Base-by-base conservation (phyloP, 2,329 filamentous ascomycete genomes). In the Ceratocystis colombiana region DNA sequence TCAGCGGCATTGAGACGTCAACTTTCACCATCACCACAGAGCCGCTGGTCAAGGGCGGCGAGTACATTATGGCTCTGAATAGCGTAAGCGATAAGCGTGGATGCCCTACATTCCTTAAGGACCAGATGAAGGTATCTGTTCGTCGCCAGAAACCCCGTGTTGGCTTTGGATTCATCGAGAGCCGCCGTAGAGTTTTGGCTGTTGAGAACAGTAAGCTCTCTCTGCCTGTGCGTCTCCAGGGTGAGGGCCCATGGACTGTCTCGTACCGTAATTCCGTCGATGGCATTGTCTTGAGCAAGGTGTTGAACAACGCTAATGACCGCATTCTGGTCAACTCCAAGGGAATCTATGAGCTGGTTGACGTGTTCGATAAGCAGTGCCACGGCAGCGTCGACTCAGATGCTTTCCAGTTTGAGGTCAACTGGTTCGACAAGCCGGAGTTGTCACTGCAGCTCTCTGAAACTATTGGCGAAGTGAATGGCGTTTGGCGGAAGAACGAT, bases 81-180 rank as follows among this genome's bases (percentile, higher is more conserved):
- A 93, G 88, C 71, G 84, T 99, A 66, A 89, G 90, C 70, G 94
- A 99, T 73, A 87, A 83, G 73, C 88, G 89, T 66, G 88, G 87
- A 53, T 99, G 94, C 77, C 91, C 91, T 72, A 90, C 89, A 64
- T 88, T 88, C 73, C 76, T 97, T 66, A 88, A 94, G 71, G 88
- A 94, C 67, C 89, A 93, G 73, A 82, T 88, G 64, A 93, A 89
- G 76, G 88, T 99, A 68, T 84, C 87, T 12, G 94, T 97, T 62
- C 85, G 92, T 62, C 88, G 91, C 66, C 93, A 97, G 76, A 87
- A 89, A 70, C 94, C 94, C 6, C 88, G 90, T 71, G 93, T 84
- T 5, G 85, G 86, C 2, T 99, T 99, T 75, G 93, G 91, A 8
- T 80, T 88, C 63, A 79, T 97, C 50, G 92, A 96, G 70, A 89